Evolutionary conservation across 306 rosid genomes (phyloP), one percentile per base, ranked within the genome.

Genomic region (Vigna reflexopilosa): DNA sequence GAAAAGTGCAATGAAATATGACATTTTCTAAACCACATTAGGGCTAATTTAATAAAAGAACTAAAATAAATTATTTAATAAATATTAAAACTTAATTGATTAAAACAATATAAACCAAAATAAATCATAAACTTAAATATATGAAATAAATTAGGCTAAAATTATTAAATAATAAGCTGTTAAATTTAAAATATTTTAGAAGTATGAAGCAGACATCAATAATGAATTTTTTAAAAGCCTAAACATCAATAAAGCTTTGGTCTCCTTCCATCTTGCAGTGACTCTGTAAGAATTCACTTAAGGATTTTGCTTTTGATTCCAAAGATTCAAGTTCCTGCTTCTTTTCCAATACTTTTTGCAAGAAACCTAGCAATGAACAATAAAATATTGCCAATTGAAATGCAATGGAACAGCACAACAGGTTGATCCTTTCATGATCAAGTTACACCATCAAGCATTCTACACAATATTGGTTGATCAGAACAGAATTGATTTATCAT

Each of bases 291-390:
- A 74, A 87, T 84, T 82, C 87, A 72, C 87, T 81, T 49, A 88
- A 83, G 48, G 84, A 78, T 71, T 89, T 84, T 84, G 90, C 80
- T 81, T 96, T 59, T 30, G 77, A 44, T 66, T 89, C 90, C 90
- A 90, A 83, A 72, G 67, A 49, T 87, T 85, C 86, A 78, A 84
- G 72, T 80, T 88, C 87, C 75, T 80, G 91, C 93, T 88, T 87
- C 83, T 14, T 69, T 78, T 61, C 61, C 62, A 52, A 54, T 59
- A 78, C 40, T 78, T 81, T 17, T 78, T 22, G 49, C 81, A 69
- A 81, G 85, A 69, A 76, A 78, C 78, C 81, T 74, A 64, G 56
- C 68, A 74, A 75, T 45, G 70, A 73, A 69, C 51, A 68, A 77
- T n/a, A 38, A 77, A 62, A 51, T 61, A 51, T 67, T 63, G 63